Conservation (phyloP, 495 filamentous ascomycete genomes). For the Penicillium roqueforti region DNA sequence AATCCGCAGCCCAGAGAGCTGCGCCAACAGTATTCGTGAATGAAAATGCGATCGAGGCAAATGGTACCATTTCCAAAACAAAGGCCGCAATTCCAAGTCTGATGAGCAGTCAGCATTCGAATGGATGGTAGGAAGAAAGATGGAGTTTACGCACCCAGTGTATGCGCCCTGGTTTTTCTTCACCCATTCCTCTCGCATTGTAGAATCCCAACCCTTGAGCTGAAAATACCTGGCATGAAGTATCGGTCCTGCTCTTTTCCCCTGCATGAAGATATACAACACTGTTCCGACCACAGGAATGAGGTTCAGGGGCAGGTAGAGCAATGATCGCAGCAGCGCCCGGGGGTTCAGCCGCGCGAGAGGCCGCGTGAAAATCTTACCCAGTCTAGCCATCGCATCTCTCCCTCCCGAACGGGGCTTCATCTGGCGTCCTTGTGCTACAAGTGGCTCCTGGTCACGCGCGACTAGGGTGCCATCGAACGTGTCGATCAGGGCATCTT, state of each 20-base stretch:
- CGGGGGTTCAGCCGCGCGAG: constrained; percentile 62
- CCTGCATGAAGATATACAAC: constrained; percentile 74
- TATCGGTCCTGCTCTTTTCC: constrained; percentile 49
- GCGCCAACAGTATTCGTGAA: constrained; percentile 93
- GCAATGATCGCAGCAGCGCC: constrained; percentile 62
- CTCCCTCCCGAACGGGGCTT: constrained; percentile 40
- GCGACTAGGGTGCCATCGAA: constrained; percentile 79
- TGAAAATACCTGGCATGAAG: constrained; percentile 74
- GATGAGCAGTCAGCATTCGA: constrained; percentile 15
- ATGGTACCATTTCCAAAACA: constrained; percentile 77
- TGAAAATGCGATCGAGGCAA: constrained; percentile 76
- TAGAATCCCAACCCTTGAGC: constrained; percentile 71
- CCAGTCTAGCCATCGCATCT: constrained; percentile 60
- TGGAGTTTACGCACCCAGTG: constrained; percentile 61
- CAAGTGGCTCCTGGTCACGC: constrained; percentile 51
- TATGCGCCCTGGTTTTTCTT: constrained; percentile 61
- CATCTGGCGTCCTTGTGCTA: constrained; percentile 69
- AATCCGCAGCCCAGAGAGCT: constrained; percentile 88
- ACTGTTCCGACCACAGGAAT: constrained; percentile 84
- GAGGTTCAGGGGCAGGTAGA: constrained; percentile 87
- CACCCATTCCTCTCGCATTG: constrained; percentile 61
- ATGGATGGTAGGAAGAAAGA: not conserved
- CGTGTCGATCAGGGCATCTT: constrained; percentile 79
- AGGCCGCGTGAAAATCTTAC: constrained; percentile 66
- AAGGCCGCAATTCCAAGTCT: constrained; percentile 78